A percentile compares a stretch with the other conserved stretches of the same genome.
Conservation (phyloP, 2,329 filamentous ascomycete genomes). For the Fusarium sp. region DNA sequence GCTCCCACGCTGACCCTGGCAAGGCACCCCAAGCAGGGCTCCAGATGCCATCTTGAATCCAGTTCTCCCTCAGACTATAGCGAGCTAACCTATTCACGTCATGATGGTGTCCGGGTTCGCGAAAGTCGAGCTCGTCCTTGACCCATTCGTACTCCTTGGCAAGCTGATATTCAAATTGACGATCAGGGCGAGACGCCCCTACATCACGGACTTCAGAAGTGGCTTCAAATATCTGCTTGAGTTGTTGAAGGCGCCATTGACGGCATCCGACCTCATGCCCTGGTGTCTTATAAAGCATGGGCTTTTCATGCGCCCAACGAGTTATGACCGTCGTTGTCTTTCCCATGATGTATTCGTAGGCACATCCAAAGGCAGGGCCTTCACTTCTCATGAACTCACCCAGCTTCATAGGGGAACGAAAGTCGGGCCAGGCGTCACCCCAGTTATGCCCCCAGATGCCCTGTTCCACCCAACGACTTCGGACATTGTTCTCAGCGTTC, state of each 20-base stretch:
- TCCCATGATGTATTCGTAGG: not conserved
- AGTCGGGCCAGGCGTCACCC: constrained; percentile 18
- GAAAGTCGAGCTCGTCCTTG: not conserved
- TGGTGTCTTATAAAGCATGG: not conserved
- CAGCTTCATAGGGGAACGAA: not conserved
- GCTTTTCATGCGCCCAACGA: not conserved
- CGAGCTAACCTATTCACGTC: not conserved
- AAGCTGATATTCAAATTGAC: not conserved
- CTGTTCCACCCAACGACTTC: constrained; percentile 14
- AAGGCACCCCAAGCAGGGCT: not conserved
- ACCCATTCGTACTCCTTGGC: not conserved
- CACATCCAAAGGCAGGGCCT: not conserved
- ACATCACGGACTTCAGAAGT: not conserved
- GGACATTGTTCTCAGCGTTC: constrained; percentile 28
- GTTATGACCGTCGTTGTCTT: not conserved
- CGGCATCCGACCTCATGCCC: not conserved
- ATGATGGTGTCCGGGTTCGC: not conserved
- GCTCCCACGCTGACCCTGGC: not conserved
- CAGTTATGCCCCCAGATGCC: constrained; percentile 24
- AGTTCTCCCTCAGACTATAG: not conserved
- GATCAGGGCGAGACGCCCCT: not conserved
- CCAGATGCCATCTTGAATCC: not conserved
- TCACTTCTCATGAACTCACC: not conserved
- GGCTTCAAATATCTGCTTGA: not conserved
- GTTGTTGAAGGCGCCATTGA: not conserved